Conservation (phyloP, 2,329 filamentous ascomycete species). For the Colletotrichum lentis region DNA sequence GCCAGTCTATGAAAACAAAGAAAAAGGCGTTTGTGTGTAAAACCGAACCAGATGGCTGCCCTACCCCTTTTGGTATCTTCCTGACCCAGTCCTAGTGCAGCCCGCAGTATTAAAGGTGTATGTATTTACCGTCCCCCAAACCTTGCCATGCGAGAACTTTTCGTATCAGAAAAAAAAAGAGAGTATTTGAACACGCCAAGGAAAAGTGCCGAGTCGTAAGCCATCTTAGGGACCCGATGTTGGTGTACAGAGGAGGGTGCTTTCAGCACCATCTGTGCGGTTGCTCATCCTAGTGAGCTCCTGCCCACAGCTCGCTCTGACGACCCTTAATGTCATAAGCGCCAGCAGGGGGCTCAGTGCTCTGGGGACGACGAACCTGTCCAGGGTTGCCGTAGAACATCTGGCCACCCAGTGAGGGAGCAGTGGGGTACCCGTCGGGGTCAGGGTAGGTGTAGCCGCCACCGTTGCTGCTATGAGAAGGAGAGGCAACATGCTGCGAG, state of each 20-base stretch:
- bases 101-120: conserved; percentile 39
- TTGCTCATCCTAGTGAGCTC: conserved; percentile 51
- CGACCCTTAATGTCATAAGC: conserved; percentile 70
- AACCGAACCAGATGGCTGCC: conserved; percentile 33
- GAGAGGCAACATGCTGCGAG: conserved; percentile 76
- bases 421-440: conserved; percentile 74
- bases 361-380: conserved; percentile 75
- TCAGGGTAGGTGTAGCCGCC: conserved; percentile 82
- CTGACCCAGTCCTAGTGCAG: conserved; percentile 27
- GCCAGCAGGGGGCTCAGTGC: conserved; percentile 70
- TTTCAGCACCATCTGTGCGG: not conserved
- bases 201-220: not conserved
- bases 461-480: conserved; percentile 66
- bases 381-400: conserved; percentile 76
- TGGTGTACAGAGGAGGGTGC: not conserved
- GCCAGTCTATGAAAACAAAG: conserved; percentile 36
- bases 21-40: conserved; percentile 26
- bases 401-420: conserved; percentile 65
- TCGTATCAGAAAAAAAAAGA: conserved; percentile 12
- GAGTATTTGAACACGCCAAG: conserved; percentile 3
- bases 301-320: conserved; percentile 62
- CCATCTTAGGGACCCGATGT: not conserved
- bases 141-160: conserved; percentile 38
- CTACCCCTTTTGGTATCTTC: conserved; percentile 32
- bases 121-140: conserved; percentile 37